Base-by-base conservation (phyloP, 2,329 filamentous ascomycete genomes). In the Aspergillus thermomutatus region DNA sequence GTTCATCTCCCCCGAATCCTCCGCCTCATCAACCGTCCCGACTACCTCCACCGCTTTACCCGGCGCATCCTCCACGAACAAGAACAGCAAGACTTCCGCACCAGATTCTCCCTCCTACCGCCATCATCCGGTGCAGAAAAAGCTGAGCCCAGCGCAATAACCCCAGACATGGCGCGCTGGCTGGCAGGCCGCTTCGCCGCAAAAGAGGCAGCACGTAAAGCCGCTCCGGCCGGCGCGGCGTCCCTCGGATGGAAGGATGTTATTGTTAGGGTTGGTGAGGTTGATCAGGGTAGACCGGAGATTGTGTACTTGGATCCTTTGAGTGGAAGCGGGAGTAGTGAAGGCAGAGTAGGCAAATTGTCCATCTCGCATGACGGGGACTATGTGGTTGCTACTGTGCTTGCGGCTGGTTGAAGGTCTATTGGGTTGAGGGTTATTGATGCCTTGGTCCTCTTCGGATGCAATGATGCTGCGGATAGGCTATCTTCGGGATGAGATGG, bases 321-420 rank as follows among this genome's bases (percentile, higher is more conserved):
- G 31, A 14, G 31, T 17, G 6, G 31, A 17, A 6, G 31, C 5
- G 4, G 5, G 5, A 57, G 41, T 23, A 60, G 56, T 9, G 58
- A 51, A 43, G 66, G 62, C 50, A 64, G 85, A 62, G 78, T 85
- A 50, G 91, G 87, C 14, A 80, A 84, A 66, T 70, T 96, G 47
- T 93, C 88, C 58, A 95, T 97, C 65, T 94, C 89, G 66, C 92
- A 97, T 71, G 92, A 97, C 72, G 87, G 84, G 1, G 87, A 91
- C 7, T 96, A 92, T 74, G 91, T 91, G 27, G 67, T 78, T 64
- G 78, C 78, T 37, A 78, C 73, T 9, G 75, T 78, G 53, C 60
- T 78, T 54, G 74, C 73, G 37, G 67, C 69, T 46, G 68, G 64
- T 0, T 73, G 66, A 73, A 45, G 23, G 43, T 40, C 7, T 41